Conservation (phyloP, 192 early-diverging fungal genomes). For the Haplosporangium gracile region DNA sequence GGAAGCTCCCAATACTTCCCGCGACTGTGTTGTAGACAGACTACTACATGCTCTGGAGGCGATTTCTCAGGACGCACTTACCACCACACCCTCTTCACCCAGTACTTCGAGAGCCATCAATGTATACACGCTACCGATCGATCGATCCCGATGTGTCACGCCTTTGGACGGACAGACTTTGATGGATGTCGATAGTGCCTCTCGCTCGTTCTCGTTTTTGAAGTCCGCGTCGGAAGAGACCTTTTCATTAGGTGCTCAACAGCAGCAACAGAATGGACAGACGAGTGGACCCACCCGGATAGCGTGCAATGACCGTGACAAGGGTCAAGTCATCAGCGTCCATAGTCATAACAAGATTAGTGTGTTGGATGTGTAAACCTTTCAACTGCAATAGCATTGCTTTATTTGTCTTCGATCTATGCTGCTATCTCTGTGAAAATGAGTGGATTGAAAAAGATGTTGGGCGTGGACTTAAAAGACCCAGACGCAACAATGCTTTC, state of each 20-base stretch:
- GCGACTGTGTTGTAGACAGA: not conserved
- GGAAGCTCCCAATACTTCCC: not conserved
- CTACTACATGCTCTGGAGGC: not conserved
- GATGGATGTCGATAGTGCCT: not conserved
- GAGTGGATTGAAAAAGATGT: not conserved
- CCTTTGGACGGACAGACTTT: not conserved
- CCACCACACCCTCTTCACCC: not conserved
- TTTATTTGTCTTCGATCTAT: not conserved
- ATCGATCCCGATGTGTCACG: not conserved
- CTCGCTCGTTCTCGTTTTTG: not conserved
- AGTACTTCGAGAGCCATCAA: not conserved
- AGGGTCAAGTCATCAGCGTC: not conserved
- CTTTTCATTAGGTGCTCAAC: not conserved
- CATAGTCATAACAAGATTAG: not conserved
- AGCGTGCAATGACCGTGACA: not conserved
- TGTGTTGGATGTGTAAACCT: not conserved
- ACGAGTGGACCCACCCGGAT: not conserved
- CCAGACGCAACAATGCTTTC: not conserved
- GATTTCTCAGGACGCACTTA: not conserved
- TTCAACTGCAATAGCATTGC: not conserved
- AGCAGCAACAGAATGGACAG: not conserved
- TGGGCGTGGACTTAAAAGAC: not conserved
- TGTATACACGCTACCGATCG: slow-evolving; percentile 4
- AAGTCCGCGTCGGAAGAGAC: not conserved
- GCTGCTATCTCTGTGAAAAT: not conserved